Evolutionary conservation across 2,329 filamentous ascomycete species (phyloP).

Genomic region (Scytalidium lignicola): DNA sequence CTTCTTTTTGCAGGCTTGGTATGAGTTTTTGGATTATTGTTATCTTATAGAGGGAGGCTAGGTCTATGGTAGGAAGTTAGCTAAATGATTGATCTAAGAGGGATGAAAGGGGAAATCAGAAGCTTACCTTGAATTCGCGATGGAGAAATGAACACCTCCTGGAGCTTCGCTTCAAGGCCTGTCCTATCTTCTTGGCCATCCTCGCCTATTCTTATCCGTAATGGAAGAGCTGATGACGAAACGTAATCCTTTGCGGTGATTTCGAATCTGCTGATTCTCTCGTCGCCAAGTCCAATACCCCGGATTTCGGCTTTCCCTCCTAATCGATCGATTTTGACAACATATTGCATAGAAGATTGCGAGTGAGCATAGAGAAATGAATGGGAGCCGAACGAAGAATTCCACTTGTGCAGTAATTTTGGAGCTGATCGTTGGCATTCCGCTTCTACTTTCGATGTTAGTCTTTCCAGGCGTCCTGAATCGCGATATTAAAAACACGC

Average conservation of each 20-base stretch:
- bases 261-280: conserved; percentile 76
- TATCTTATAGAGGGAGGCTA: conserved; percentile 68
- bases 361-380: conserved; percentile 83
- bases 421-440: conserved; percentile 53
- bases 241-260: conserved; percentile 70
- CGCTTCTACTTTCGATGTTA: conserved; percentile 39
- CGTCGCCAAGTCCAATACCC: conserved; percentile 72
- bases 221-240: conserved; percentile 50
- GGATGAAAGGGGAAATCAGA: neutral
- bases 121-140: conserved; percentile 53
- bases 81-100: neutral
- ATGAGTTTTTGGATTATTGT: conserved; percentile 81
- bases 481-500: conserved; percentile 16
- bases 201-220: conserved; percentile 46
- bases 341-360: conserved; percentile 78
- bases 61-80: conserved; percentile 39
- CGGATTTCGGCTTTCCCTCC: conserved; percentile 80
- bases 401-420: conserved; percentile 74
- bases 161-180: conserved; percentile 42
- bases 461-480: conserved; percentile 1
- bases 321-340: conserved; percentile 76
- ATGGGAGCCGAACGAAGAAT: conserved; percentile 63
- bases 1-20: conserved; percentile 70
- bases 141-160: conserved; percentile 68
- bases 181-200: conserved; percentile 47